Evolutionary conservation across 371 early-diverging fungal genomes (phyloP), one percentile per base, ranked within the genome.

Genomic region (Mucor indicus): DNA sequence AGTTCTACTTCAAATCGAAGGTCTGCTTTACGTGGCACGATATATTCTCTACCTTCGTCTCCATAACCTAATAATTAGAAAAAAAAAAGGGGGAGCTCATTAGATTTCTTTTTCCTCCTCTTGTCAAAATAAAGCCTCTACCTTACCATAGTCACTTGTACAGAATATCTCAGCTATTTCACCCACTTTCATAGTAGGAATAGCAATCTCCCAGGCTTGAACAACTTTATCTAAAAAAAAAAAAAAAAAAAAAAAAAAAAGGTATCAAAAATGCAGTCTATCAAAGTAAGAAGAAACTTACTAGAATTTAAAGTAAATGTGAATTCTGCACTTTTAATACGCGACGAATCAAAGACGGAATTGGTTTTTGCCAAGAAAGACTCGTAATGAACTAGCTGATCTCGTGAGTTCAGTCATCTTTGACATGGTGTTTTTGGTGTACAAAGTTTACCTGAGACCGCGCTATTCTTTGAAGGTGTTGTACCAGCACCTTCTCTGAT

Each of bases 101-200:
- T 33, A 33, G n/a, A 9, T 33, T 33, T 33, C 6, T 29, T 2
- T 29, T 8, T 4, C 12, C 4, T 6, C 15, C 5, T 12, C 33
- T 11, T 5, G 12, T 10, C 33, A 21, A 30, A 40, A 3, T 36
- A 10, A 31, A 12, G 3, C 0, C 16, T 1, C 12, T 3, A 10
- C n/a, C 48, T 40, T 71, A 81, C 84, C 83, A 54, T 80, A 80
- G 29, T 79, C 73, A 36, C 78, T 71, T 25, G 72, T 53, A 44
- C 79, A 76, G 13, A 68, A 50, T 16, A 81, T 66, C 22, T 80
- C 78, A 4, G 73, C 74, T 15, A 64, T 32, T 51, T 83, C 84
- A 11, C 82, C 82, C 16, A 79, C 64, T 53, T 72, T 64, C 81
- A 83, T 83, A 22, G 77, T 79, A 17, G 72, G 73, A 44, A 82